Conservation (phyloP, 371 early-diverging fungal species). For the Mucor piriformis region DNA sequence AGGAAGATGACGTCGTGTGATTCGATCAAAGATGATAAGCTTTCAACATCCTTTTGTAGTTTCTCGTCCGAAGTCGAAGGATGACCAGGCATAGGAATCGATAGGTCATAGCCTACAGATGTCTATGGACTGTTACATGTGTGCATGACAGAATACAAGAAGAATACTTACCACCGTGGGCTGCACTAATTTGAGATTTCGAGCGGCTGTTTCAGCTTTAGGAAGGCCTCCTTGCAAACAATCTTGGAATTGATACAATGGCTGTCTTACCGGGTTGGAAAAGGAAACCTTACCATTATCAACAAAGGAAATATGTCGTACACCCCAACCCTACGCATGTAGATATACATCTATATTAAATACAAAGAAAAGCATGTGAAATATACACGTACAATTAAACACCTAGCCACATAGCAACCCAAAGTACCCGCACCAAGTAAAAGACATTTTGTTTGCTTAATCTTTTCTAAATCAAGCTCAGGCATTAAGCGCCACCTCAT, state of each 20-base stretch:
- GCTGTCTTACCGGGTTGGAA: slow-evolving; percentile 95
- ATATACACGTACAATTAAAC: slow-evolving; percentile 57
- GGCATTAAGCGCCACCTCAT: slow-evolving; percentile 96
- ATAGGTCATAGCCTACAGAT: slow-evolving; percentile 68
- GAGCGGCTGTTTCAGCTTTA: slow-evolving; percentile 89
- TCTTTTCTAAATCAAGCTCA: slow-evolving; percentile 78
- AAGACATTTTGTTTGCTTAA: slow-evolving; percentile 76
- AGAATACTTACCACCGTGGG: slow-evolving; percentile 71
- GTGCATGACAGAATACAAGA: neutral
- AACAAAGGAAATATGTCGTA: slow-evolving; percentile 90
- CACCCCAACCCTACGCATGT: slow-evolving; percentile 82
- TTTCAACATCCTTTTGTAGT: slow-evolving; percentile 52
- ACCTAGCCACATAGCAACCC: slow-evolving; percentile 91
- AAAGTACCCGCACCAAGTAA: slow-evolving; percentile 96
- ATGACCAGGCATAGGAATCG: slow-evolving; percentile 94
- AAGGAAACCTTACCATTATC: slow-evolving; percentile 92
- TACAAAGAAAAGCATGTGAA: neutral
- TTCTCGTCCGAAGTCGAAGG: slow-evolving; percentile 50
- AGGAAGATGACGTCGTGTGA: slow-evolving; percentile 87
- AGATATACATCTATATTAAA: neutral
- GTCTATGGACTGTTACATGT: slow-evolving; percentile 51
- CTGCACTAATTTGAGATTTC: slow-evolving; percentile 69
- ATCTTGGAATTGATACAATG: slow-evolving; percentile 89
- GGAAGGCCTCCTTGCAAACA: slow-evolving; percentile 80
- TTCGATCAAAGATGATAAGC: slow-evolving; percentile 64